Conservation (phyloP, 495 filamentous ascomycete genomes). For the Aspergillus nanangensis region DNA sequence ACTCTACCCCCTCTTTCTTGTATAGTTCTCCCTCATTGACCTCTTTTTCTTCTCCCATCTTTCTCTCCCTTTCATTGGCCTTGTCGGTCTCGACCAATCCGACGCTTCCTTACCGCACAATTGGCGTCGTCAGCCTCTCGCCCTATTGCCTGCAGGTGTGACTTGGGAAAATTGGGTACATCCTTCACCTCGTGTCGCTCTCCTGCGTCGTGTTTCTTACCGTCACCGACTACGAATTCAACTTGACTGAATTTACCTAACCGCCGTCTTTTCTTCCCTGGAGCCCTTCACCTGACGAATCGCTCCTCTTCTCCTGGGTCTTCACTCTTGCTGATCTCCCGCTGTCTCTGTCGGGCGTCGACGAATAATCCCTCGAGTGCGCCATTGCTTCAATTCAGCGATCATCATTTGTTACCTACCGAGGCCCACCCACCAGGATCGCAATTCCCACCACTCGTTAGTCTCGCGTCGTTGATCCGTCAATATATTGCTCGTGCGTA, state of each 20-base stretch:
- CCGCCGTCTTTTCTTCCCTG: too few species aligned
- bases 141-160: slow-evolving; percentile 14
- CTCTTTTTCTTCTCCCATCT: neutral
- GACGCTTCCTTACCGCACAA: neutral
- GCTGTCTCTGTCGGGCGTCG: neutral
- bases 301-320: neutral
- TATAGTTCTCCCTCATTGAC: neutral
- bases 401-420: neutral
- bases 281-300: neutral
- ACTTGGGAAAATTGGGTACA: slow-evolving; percentile 19
- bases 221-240: too few species aligned
- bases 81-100: too few species aligned
- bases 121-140: neutral
- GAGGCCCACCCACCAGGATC: too few species aligned
- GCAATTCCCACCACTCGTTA: neutral
- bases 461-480: neutral
- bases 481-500: neutral
- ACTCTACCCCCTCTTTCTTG: neutral
- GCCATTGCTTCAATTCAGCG: neutral
- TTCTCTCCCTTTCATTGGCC: neutral
- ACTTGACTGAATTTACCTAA: too few species aligned
- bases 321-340: neutral
- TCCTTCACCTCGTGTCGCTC: too few species aligned
- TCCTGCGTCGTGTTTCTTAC: too few species aligned
- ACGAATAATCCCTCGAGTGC: neutral